Conservation (phyloP, 345 rosid species). For the Sapria himalayana region DNA sequence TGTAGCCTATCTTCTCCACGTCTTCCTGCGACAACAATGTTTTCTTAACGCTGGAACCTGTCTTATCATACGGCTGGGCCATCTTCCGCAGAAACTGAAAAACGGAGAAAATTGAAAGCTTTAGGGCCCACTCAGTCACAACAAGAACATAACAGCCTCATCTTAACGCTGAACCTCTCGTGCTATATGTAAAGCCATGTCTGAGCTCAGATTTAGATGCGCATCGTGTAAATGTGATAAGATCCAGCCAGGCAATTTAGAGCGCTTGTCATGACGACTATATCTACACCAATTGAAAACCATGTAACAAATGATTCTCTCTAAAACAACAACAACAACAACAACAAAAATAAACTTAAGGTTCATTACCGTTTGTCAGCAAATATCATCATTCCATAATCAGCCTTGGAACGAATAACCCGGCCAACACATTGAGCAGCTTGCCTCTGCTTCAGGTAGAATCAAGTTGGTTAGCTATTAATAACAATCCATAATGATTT, state of each 20-base stretch:
- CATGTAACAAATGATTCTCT: too few relatives aligned
- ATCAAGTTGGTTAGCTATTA: conserved; percentile 4
- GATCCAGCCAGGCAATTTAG: conserved; percentile 94
- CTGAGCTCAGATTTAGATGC: conserved; percentile 82
- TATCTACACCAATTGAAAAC: conserved; percentile 36
- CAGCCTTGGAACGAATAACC: conserved; percentile 93
- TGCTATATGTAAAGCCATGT: conserved; percentile 87
- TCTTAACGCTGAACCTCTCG: conserved; percentile 35
- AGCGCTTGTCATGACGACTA: conserved; percentile 92
- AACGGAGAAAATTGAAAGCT: not conserved
- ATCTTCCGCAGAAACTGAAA: conserved; percentile 75
- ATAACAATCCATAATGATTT: conserved; percentile 4
- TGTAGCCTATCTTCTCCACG: conserved; percentile 65
- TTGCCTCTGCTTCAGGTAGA: conserved; percentile 48
- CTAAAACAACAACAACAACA: too few relatives aligned
- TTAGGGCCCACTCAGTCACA: not conserved
- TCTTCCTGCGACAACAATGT: conserved; percentile 77
- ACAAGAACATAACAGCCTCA: not conserved
- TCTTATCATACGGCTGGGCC: conserved; percentile 92
- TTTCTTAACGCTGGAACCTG: conserved; percentile 33
- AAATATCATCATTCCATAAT: conserved; percentile 99
- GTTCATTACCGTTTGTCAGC: conserved; percentile 66
- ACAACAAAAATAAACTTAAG: too few relatives aligned
- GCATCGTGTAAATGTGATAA: conserved; percentile 77
- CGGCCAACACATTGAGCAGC: conserved; percentile 98